These are phyloP conservation scores for Fraxinus floribunda DNA, from an alignment of 305 asterid genomes.

Conservation along the genomic window DNA sequence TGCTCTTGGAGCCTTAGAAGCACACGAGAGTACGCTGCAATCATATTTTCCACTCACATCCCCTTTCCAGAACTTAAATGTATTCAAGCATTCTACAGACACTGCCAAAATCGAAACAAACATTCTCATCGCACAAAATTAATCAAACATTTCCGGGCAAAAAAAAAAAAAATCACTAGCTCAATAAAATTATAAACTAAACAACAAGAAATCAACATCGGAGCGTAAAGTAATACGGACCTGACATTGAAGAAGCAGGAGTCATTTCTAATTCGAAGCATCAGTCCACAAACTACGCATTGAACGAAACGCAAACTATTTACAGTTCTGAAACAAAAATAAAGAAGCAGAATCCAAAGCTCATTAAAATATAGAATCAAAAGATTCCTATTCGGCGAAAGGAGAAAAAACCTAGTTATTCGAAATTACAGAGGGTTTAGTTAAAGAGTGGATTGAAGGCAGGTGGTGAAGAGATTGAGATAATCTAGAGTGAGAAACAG, in stretches of 20 bases:
- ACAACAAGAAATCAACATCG: background rate
- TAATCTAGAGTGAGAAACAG: slow-evolving; percentile 60
- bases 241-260: slow-evolving; percentile 71
- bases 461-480: slow-evolving; percentile 39
- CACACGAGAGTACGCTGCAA: slow-evolving; percentile 73
- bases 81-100: slow-evolving; percentile 71
- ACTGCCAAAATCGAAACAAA: slow-evolving; percentile 40
- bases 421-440: slow-evolving; percentile 27
- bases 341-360: slow-evolving; percentile 25
- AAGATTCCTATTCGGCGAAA: slow-evolving; percentile 25
- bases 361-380: slow-evolving; percentile 20
- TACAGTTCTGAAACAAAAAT: slow-evolving; percentile 24
- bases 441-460: slow-evolving; percentile 37
- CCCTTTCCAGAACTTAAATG: slow-evolving; percentile 73
- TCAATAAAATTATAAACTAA: background rate
- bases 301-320: slow-evolving; percentile 23
- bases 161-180: background rate
- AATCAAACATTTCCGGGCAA: background rate
- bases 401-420: slow-evolving; percentile 8
- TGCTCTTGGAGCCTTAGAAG: slow-evolving; percentile 76
- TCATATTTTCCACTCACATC: slow-evolving; percentile 64
- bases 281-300: slow-evolving; percentile 50
- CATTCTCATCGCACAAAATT: background rate
- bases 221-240: background rate
- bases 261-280: slow-evolving; percentile 71